Evolutionary conservation across 148 eudicot genomes (phyloP), one percentile per base, ranked within the genome.

Genomic region (Cornus kousa): DNA sequence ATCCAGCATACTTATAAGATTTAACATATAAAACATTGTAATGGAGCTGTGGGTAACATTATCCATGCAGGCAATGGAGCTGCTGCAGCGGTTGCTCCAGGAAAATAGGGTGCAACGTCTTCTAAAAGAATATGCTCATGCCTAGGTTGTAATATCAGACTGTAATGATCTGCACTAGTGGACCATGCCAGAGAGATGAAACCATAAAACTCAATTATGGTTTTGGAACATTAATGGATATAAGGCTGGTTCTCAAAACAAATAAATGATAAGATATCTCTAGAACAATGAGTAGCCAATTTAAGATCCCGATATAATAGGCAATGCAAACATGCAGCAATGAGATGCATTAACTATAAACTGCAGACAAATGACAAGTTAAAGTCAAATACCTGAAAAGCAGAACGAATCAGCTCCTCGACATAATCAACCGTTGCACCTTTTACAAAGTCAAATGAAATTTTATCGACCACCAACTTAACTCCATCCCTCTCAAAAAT

Each of bases 351-450:
- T 35, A 67, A 53, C 46, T 11, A 55, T 77, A 50, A 33, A 33
- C 20, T 64, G 57, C n/a, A 64, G 65, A 77, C 32, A 50, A 20
- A 31, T 48, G 33, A 68, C 43, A 84, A 75, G 62, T 7, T 40
- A 48, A 22, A 70, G 31, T 16, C 68, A 77, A 83, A 76, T 64
- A 94, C 99, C 95, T 96, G 99, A 66, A 96, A 96, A 59, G 97
- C 99, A 74, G 99, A 92, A 31, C 99, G 97, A 66, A 94, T 96
- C 73, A 96, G 92, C 90, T 96, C 99, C 89, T 94, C 95, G 28
- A 88, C 99, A 87, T 94, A 94, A 92, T 96, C 99, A 86, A 96
- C 87, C 46, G 91, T 92, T 16, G 99, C 90, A 70, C 99, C 99
- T 80, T 94, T 96, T 62, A 96, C 99, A 82, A 96, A 96, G 83